phyloP scores from a whole-genome alignment of 768 basidiomycete species.

The Macrocybe gigantea region DNA sequence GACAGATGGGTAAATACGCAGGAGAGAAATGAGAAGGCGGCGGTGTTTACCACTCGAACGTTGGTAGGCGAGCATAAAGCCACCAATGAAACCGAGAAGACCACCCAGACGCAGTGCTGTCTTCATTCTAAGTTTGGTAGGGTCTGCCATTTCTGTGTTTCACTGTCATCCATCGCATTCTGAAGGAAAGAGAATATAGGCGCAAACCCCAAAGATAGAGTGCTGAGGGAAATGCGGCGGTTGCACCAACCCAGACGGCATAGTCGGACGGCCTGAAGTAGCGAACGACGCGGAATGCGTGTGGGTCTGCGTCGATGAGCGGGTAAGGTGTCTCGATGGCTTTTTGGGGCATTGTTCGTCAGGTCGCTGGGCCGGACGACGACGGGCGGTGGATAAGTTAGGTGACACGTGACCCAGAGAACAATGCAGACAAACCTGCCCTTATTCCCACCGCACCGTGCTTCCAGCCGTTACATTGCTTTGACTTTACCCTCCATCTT shows the following conservation, averaged over 20 bases:
- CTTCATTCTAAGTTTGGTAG: conserved; percentile 28
- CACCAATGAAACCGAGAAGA: conserved; percentile 80
- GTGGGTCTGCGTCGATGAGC: conserved; percentile 92
- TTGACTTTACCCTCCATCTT: conserved; percentile 4
- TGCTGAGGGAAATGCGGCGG: conserved; percentile 76
- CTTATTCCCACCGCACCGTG: conserved; percentile 13
- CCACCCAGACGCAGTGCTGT: conserved; percentile 50
- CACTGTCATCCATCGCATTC: conserved; percentile 5
- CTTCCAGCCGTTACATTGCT: conserved; percentile 1
- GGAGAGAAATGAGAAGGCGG: conserved; percentile 3
- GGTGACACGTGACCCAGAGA: conserved; percentile 22
- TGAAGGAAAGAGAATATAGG: neutral
- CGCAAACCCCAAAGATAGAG: conserved; percentile 78
- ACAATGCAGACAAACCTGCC: conserved; percentile 17
- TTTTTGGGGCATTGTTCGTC: conserved; percentile 42
- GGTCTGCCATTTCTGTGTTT: conserved; percentile 44
- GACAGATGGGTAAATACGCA: conserved; percentile 7
- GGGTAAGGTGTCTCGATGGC: conserved; percentile 66
- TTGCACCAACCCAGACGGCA: conserved; percentile 73
- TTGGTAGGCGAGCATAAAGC: conserved; percentile 92
- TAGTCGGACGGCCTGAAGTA: conserved; percentile 90
- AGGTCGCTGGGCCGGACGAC: conserved; percentile 22
- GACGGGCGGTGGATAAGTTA: conserved; percentile 11
- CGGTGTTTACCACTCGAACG: conserved; percentile 70
- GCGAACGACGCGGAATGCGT: conserved; percentile 78